Conservation (phyloP, 2,329 filamentous ascomycete genomes). For the Periconia sp. region DNA sequence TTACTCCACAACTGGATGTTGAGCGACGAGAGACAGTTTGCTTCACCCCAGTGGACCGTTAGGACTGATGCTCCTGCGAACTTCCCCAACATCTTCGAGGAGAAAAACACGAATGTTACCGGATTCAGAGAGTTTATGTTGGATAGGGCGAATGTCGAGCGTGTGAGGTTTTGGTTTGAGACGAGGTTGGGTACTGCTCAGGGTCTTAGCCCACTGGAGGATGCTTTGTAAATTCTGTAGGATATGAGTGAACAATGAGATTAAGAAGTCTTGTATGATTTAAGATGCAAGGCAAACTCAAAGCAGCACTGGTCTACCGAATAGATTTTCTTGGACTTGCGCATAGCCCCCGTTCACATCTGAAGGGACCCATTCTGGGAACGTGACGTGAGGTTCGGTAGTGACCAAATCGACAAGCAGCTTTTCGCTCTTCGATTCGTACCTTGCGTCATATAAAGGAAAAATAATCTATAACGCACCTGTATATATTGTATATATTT, state of each 20-base stretch:
- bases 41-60: conserved; percentile 38
- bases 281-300: too few relatives aligned
- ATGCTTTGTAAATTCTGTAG: conserved; percentile 22
- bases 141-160: conserved; percentile 47
- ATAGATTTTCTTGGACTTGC: too few relatives aligned
- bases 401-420: conserved; percentile 55
- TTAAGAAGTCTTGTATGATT: too few relatives aligned
- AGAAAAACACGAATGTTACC: conserved; percentile 40
- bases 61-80: conserved; percentile 38
- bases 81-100: conserved; percentile 32
- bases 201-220: conserved; percentile 45
- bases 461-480: too few relatives aligned
- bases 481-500: too few relatives aligned
- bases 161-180: conserved; percentile 48
- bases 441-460: too few relatives aligned
- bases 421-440: conserved; percentile 50
- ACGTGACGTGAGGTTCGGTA: too few relatives aligned
- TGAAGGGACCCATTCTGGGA: too few relatives aligned
- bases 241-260: too few relatives aligned
- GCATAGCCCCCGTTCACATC: too few relatives aligned
- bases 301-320: too few relatives aligned
- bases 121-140: conserved; percentile 48
- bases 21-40: conserved; percentile 44
- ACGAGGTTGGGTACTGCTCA: conserved; percentile 46
- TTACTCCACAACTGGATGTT: conserved; percentile 53